Evolutionary conservation across 768 basidiomycete genomes (phyloP), one percentile per base, ranked within the genome.

Genomic region (Leccinum pellstonianum): DNA sequence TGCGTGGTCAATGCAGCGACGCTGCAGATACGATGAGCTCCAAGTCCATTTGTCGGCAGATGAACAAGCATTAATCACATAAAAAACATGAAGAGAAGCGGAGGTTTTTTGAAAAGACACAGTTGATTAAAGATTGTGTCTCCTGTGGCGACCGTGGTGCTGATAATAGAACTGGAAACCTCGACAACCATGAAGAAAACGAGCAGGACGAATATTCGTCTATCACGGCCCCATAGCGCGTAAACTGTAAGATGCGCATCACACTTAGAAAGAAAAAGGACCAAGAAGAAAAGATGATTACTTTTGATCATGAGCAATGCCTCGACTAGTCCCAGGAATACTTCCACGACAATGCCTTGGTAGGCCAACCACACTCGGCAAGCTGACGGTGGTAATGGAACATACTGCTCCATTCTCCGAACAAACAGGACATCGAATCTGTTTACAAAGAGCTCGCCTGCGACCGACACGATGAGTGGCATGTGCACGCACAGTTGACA

Each of bases 311-410:
- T 60, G 23, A 63, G 43, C 41, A 59, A 57, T 15, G 19, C 58
- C n/a, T 64, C 63, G 10, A 64, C 62, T 5, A 60, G 41, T 14
- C 59, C 53, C 11, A 60, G 37, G 31, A 60, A 56, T 29, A 60
- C 43, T 21, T 50, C 46, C 27, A 54, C 37, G 14, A 55, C 19
- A 33, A 52, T 27, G 10, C 52, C 57, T 21, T 64, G 63, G 52
- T 63, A 63, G 19, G 55, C 52, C 15, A 64, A 19, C 61, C 61
- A 63, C 25, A 53, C 12, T 15, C 55, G 55, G 41, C 63, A 64
- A 0, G 55, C 50, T 21, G 57, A 43, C 8, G 17, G 17, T 19
- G 48, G 4, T 43, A 62, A 55, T 6, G 15, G 23, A 50, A 49
- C 21, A 33, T 56, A 23, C 15, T 50, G 54, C 5, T 64, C 57